Evolutionary conservation across 306 rosid genomes (phyloP).

Genomic region (Quercus gilva): DNA sequence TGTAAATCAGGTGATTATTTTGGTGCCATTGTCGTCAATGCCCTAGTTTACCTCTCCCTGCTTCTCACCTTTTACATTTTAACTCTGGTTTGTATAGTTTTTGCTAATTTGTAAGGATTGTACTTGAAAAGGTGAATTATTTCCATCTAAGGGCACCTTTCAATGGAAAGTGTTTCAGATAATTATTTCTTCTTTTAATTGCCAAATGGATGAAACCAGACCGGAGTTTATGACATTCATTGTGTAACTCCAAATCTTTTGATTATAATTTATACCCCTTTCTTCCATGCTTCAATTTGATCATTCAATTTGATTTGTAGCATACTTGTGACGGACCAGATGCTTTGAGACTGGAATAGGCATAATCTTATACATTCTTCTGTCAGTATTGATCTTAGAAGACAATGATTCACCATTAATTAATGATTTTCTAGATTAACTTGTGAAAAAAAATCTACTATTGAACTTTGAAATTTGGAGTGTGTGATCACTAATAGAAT

Average conservation of each 20-base stretch:
- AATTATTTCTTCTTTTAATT: neutral
- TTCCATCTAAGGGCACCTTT: neutral
- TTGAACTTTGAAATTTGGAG: too few species aligned
- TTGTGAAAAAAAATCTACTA: too few species aligned
- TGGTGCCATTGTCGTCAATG: neutral
- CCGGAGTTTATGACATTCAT: neutral
- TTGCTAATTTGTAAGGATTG: neutral
- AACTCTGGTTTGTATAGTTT: neutral
- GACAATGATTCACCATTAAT: too few species aligned
- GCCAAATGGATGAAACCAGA: neutral
- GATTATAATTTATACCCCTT: neutral
- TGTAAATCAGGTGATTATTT: neutral
- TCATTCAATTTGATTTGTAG: neutral
- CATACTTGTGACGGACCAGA: neutral
- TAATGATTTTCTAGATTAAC: too few species aligned
- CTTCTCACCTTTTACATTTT: neutral
- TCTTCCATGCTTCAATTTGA: neutral
- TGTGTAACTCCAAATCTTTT: neutral
- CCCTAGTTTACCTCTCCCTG: neutral
- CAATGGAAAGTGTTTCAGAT: neutral
- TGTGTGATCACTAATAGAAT: too few species aligned
- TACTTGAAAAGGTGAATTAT: neutral
- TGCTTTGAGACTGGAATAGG: neutral
- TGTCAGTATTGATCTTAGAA: neutral
- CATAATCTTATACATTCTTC: neutral